Evolutionary conservation across 1,284 basidiomycete genomes (phyloP).

Genomic region (Cystobasidium slooffiae): DNA sequence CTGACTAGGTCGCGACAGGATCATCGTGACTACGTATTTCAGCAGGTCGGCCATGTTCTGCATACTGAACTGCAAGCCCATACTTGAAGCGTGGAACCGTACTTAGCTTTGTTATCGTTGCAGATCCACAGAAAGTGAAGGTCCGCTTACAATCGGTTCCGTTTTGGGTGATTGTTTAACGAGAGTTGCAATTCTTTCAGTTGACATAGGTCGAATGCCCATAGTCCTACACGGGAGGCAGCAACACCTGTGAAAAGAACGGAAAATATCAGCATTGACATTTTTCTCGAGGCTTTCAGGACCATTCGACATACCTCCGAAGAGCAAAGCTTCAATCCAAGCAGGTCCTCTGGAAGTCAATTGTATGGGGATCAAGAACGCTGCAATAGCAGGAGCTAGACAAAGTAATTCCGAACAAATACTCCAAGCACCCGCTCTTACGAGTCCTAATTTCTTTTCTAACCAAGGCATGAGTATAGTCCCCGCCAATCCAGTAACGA

Average conservation of each 20-base stretch:
- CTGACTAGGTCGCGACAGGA: constrained; percentile 47
- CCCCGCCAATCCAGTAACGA: constrained; percentile 60
- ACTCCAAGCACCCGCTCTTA: constrained; percentile 60
- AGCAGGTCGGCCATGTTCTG: constrained; percentile 58
- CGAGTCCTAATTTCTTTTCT: constrained; percentile 58
- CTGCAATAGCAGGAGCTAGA: constrained; percentile 33
- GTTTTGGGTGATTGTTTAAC: constrained; percentile 56
- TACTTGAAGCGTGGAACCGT: background rate
- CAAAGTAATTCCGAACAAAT: constrained; percentile 49
- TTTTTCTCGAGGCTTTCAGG: background rate
- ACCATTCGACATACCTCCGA: constrained; percentile 42
- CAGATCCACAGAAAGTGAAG: background rate
- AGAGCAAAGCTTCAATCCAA: constrained; percentile 47
- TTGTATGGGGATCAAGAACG: constrained; percentile 26
- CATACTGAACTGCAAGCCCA: constrained; percentile 56
- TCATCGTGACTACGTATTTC: constrained; percentile 53
- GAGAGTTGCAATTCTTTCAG: constrained; percentile 58
- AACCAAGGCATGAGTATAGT: constrained; percentile 60
- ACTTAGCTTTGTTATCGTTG: background rate
- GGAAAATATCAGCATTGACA: background rate
- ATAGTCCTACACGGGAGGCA: constrained; percentile 57
- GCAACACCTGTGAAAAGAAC: constrained; percentile 52
- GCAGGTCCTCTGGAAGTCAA: constrained; percentile 26
- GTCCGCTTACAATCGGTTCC: constrained; percentile 55
- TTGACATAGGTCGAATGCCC: constrained; percentile 61